Evolutionary conservation across 2,329 filamentous ascomycete genomes (phyloP), one percentile per base, ranked within the genome.

Genomic region (Aspergillus brasiliensis): DNA sequence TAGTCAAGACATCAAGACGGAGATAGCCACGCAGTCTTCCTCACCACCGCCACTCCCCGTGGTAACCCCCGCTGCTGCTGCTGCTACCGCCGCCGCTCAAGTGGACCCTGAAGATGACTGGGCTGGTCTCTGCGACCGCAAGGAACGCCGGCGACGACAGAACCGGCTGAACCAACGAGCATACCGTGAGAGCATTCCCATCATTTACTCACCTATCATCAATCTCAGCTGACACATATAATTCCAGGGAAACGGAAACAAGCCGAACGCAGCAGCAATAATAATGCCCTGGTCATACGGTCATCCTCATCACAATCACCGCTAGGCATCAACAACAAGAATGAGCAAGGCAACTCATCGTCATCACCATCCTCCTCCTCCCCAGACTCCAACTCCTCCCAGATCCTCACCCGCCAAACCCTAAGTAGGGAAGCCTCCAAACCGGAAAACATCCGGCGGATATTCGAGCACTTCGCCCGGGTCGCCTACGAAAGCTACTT

Each of bases 151-250:
- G n/a, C 62, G 67, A 42, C 64, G 65, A 42, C 71, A 73, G 55
- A 73, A 73, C 49, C 65, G 71, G 19, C 61, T 73, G 25, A 73
- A 73, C 31, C 71, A 73, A 59, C 59, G 71, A 44, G 70, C 70
- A n/a, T 68, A 65, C 55, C 65, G 71, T 73, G 59, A 59, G 68
- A 58, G n/a, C 42, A 11, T 6, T 17, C 3, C 8, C n/a, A 15
- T 23, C 13, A 11, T 11, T 8, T 8, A 3, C 21, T 19, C 37
- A n/a, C 28, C 15, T 11, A 21, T 7, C 8, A 31, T 6, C 6
- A 19, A 46, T 10, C 4, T 11, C 10, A 11, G 5, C 8, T 31
- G 27, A 23, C 13, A 17, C 8, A 38, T 17, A 34, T 4, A 28
- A 13, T 13, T 5, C 3, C 25, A 71, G 68, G 69, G 2, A 63